phyloP scores from a whole-genome alignment of 2,329 filamentous ascomycete genomes.

The Triangularia setosa region DNA sequence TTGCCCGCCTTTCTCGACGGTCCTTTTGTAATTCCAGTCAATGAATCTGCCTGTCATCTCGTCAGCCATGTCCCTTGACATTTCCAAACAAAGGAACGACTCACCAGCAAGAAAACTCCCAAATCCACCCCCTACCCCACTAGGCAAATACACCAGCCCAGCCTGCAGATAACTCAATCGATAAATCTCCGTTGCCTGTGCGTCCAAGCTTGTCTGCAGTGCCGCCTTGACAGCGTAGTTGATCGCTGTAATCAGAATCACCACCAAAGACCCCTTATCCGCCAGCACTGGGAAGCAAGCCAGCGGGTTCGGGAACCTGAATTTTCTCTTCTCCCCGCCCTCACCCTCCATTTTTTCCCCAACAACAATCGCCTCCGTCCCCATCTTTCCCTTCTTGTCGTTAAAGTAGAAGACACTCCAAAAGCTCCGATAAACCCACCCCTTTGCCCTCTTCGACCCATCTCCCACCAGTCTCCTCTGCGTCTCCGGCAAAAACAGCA shows the following conservation, averaged over 20 bases:
- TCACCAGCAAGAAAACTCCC: constrained; percentile 12
- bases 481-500: constrained; percentile 53
- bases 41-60: constrained; percentile 9
- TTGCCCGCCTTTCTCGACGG: background rate
- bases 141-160: constrained; percentile 12
- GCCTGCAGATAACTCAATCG: constrained; percentile 11
- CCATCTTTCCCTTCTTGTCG: background rate
- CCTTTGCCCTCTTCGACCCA: constrained; percentile 44
- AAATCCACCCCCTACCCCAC: constrained; percentile 10
- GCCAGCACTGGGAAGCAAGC: constrained; percentile 14
- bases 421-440: constrained; percentile 31
- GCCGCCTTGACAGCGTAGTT: constrained; percentile 17
- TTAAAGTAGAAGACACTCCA: constrained; percentile 24
- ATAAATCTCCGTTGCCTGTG: constrained; percentile 13
- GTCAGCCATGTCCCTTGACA: background rate
- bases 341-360: background rate
- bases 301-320: constrained; percentile 10
- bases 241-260: constrained; percentile 16
- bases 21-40: constrained; percentile 16
- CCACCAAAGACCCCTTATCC: constrained; percentile 11
- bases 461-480: constrained; percentile 49
- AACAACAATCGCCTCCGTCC: background rate
- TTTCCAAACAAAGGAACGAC: background rate
- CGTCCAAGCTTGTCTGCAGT: constrained; percentile 14
- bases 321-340: background rate